Evolutionary conservation across 331 rosid genomes (phyloP), one percentile per base, ranked within the genome.

Genomic region (Quercus tomentella): DNA sequence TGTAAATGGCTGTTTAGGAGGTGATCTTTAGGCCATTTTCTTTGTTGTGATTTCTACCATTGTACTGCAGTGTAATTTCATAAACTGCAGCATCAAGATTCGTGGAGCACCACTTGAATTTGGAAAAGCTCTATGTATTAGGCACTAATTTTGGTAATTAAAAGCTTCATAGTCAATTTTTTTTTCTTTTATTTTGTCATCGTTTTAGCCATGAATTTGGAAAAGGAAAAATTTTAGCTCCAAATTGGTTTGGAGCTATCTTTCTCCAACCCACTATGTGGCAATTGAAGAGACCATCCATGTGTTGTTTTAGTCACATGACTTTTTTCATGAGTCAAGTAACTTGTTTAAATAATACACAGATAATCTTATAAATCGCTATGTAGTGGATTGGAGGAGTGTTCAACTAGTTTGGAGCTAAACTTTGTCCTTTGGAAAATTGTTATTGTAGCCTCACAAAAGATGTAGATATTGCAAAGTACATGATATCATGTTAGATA

Each of bases 11-110:
- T 41, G 14, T 41, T 41, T 41, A 9, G 49, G 49, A 41, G 49
- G 14, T 41, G 12, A 41, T 41, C 49, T 81, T 83, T 69, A 49
- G 52, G n/a, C 76, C 67, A 4, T 66, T 82, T 86, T 86, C 96
- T 82, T 85, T 77, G 75, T 87, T 84, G 91, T 93, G 96, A 90
- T 93, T 89, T 82, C 82, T 87, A 85, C 88, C 89, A 86, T 87
- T 88, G 89, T 92, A 92, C 92, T 91, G 98, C 97, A 92, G 97
- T 91, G 76, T 88, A 83, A 92, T 92, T 91, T 92, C 91, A 91
- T 92, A 86, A 86, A 84, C 89, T 95, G 97, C 97, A 92, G 98
- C 96, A 70, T 86, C 93, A 86, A 89, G 98, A 88, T 89, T 97
- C 52, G 94, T 94, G 79, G 98, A 94, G 92, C 91, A 85, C 31